phyloP scores from a whole-genome alignment of 768 basidiomycete genomes.

The Pleurotus salmoneostramineus region DNA sequence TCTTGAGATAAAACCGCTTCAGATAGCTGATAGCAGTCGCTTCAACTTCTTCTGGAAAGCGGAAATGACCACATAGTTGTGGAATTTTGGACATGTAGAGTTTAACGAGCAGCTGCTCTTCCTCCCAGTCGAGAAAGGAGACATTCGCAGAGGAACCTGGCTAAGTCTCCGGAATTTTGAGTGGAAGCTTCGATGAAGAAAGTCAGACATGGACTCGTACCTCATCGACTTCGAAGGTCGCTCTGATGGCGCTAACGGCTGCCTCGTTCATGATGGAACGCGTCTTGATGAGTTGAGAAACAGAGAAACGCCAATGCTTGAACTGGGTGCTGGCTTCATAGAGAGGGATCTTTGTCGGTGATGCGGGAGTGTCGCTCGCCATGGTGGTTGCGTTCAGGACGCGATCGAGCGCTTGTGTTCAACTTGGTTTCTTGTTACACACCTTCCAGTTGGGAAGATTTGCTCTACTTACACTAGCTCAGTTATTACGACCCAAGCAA shows the following conservation, averaged over 20 bases:
- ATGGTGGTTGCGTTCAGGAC: conserved; percentile 8
- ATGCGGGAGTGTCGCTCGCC: not conserved
- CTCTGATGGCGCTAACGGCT: conserved; percentile 73
- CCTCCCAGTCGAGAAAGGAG: conserved; percentile 72
- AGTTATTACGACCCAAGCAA: too few relatives aligned
- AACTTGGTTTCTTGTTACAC: not conserved
- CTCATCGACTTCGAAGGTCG: conserved; percentile 76
- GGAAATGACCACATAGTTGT: conserved; percentile 79
- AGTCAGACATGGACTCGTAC: conserved; percentile 33
- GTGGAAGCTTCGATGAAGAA: conserved; percentile 11
- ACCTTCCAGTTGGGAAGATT: too few relatives aligned
- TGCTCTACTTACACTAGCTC: too few relatives aligned
- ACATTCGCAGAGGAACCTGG: conserved; percentile 71
- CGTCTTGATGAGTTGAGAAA: conserved; percentile 53
- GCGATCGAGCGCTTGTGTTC: not conserved
- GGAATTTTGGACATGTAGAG: conserved; percentile 86
- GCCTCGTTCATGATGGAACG: conserved; percentile 68
- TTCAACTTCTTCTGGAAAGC: conserved; percentile 89
- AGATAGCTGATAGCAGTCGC: conserved; percentile 90
- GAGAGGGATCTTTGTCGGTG: conserved; percentile 35
- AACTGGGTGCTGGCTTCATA: conserved; percentile 82
- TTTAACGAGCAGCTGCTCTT: conserved; percentile 86
- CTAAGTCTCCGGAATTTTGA: conserved; percentile 29
- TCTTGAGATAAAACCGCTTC: conserved; percentile 95
- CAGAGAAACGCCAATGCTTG: conserved; percentile 87